Conservation (phyloP, 192 early-diverging fungal species). For the Pilobolus umbonatus region DNA sequence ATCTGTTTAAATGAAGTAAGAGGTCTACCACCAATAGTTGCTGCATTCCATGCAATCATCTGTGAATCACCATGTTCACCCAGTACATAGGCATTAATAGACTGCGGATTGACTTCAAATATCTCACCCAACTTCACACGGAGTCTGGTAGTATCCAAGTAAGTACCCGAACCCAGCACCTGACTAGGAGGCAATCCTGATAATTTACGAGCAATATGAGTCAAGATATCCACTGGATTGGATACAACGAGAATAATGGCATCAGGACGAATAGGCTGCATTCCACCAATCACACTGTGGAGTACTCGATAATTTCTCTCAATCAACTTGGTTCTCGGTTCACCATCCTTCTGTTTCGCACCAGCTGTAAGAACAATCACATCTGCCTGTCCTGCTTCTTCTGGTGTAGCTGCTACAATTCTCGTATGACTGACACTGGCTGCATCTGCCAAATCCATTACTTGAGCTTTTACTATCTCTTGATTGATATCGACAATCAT, state of each 20-base stretch:
- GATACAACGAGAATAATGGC: constrained; percentile 75
- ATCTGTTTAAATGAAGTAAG: constrained; percentile 61
- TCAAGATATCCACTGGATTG: constrained; percentile 83
- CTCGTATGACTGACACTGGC: constrained; percentile 63
- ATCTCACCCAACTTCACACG: constrained; percentile 51
- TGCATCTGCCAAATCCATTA: constrained; percentile 79
- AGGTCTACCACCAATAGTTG: constrained; percentile 64
- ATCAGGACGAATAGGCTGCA: constrained; percentile 69
- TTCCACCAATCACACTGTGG: constrained; percentile 58
- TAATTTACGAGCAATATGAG: constrained; percentile 77
- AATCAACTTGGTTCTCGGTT: constrained; percentile 69
- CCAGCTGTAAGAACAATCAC: constrained; percentile 84
- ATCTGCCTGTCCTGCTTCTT: constrained; percentile 78
- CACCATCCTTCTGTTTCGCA: constrained; percentile 73
- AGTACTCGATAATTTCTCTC: constrained; percentile 80
- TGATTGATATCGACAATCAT: constrained; percentile 66
- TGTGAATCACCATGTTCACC: constrained; percentile 89
- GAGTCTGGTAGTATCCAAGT: constrained; percentile 71
- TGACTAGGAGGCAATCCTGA: constrained; percentile 71
- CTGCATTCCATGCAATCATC: constrained; percentile 76
- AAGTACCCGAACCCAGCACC: constrained; percentile 86
- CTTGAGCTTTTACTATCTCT: constrained; percentile 68
- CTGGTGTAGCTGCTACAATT: constrained; percentile 51
- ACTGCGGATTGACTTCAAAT: constrained; percentile 54
- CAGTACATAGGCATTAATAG: constrained; percentile 76